Conservation (phyloP, 2,329 filamentous ascomycete genomes). For the Colletotrichum spaethianum region DNA sequence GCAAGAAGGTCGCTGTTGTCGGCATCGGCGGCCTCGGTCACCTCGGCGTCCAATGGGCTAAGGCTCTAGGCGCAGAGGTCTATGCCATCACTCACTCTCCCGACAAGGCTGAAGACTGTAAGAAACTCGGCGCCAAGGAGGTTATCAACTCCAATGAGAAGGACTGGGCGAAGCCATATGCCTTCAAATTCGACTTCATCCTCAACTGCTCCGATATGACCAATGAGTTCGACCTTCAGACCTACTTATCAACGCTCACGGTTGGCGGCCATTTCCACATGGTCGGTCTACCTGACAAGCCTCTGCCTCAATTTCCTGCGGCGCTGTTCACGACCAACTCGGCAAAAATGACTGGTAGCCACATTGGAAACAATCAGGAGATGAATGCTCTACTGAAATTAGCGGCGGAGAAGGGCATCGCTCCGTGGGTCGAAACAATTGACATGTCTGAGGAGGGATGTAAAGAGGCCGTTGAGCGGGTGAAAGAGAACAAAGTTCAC, state of each 20-base stretch:
- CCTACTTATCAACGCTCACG: slow-evolving; percentile 66
- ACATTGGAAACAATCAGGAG: slow-evolving; percentile 73
- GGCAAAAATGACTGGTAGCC: slow-evolving; percentile 61
- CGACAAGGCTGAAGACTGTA: slow-evolving; percentile 71
- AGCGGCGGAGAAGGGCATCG: slow-evolving; percentile 68
- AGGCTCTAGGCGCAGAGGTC: slow-evolving; percentile 77
- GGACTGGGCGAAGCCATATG: slow-evolving; percentile 70
- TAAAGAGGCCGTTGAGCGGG: slow-evolving; percentile 77
- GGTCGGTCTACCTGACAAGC: slow-evolving; percentile 69
- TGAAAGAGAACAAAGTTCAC: slow-evolving; percentile 79
- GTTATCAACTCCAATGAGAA: slow-evolving; percentile 63
- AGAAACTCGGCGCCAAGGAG: slow-evolving; percentile 74
- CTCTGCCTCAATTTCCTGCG: slow-evolving; percentile 59
- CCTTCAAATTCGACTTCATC: slow-evolving; percentile 65
- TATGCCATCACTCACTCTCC: slow-evolving; percentile 75
- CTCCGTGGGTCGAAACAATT: slow-evolving; percentile 73
- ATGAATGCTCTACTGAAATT: slow-evolving; percentile 72
- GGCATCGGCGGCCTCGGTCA: slow-evolving; percentile 83
- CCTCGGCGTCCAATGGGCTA: slow-evolving; percentile 79
- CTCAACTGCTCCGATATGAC: slow-evolving; percentile 65
- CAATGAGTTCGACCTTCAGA: slow-evolving; percentile 67
- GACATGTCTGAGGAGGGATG: slow-evolving; percentile 77
- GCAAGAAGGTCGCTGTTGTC: slow-evolving; percentile 79
- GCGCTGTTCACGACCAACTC: slow-evolving; percentile 58
- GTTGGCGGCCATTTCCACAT: slow-evolving; percentile 71